Evolutionary conservation across 2,329 filamentous ascomycete species (phyloP).

Genomic region (Harringtonia aguacate): DNA sequence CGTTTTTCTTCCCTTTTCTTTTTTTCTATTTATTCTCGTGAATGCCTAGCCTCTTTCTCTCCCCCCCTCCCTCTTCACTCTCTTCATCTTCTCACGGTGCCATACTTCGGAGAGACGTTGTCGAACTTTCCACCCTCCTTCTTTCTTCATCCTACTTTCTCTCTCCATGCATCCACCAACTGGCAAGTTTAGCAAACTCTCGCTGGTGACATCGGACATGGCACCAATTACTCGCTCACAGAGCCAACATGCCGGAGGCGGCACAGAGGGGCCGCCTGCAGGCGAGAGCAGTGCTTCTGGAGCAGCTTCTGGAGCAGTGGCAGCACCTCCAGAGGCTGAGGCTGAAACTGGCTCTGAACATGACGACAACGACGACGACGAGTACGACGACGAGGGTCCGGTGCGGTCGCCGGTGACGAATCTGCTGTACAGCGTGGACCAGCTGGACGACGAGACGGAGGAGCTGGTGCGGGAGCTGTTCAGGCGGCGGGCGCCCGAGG

Average conservation of each 20-base stretch:
- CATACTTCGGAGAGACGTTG: too few relatives aligned
- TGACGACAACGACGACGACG: slow-evolving; percentile 4
- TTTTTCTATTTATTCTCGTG: too few relatives aligned
- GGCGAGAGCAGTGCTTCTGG: too few relatives aligned
- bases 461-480: slow-evolving; percentile 31
- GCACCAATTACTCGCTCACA: slow-evolving; percentile 10
- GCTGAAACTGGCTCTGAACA: neutral
- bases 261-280: too few relatives aligned
- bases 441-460: slow-evolving; percentile 16
- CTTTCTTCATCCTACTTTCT: neutral
- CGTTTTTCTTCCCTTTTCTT: too few relatives aligned
- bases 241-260: neutral
- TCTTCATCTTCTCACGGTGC: neutral
- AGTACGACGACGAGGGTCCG: slow-evolving; percentile 19
- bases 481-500: slow-evolving; percentile 16
- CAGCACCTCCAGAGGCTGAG: too few relatives aligned
- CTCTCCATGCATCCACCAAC: slow-evolving; percentile 7
- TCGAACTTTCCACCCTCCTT: neutral
- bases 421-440: slow-evolving; percentile 20
- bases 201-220: slow-evolving; percentile 6
- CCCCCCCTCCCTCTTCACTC: too few relatives aligned
- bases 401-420: slow-evolving; percentile 23
- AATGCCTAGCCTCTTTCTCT: too few relatives aligned
- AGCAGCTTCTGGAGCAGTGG: too few relatives aligned
- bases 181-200: slow-evolving; percentile 7